A percentile compares a stretch with the other conserved stretches of the same genome.
phyloP scores from a whole-genome alignment of 495 filamentous ascomycete genomes.

The Talaromyces stipitatus region DNA sequence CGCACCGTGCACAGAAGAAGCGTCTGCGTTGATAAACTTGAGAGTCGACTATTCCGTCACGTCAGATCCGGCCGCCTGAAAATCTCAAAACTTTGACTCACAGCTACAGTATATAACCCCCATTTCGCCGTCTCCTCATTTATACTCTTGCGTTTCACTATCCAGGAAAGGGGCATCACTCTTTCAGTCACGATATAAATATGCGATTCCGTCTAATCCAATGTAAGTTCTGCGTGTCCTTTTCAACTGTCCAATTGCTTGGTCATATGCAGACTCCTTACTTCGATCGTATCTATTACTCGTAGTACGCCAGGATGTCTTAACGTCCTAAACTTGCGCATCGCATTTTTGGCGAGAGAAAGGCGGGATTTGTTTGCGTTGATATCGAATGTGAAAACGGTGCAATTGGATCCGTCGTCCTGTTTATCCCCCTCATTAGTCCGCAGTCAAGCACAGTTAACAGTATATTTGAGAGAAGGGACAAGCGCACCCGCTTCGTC shows the following conservation, averaged over 20 bases:
- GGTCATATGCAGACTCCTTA: slow-evolving; percentile 23
- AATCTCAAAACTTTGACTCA: slow-evolving; percentile 28
- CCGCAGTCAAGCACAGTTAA: slow-evolving; percentile 2
- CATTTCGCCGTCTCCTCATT: slow-evolving; percentile 90
- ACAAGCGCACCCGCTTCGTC: slow-evolving; percentile 64
- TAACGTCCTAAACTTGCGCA: slow-evolving; percentile 84
- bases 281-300: slow-evolving; percentile 90
- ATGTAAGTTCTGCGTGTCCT: slow-evolving; percentile 6
- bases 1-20: slow-evolving; percentile 80
- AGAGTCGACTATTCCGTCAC: slow-evolving; percentile 61
- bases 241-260: background rate
- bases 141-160: slow-evolving; percentile 73
- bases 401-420: slow-evolving; percentile 91
- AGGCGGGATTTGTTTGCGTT: slow-evolving; percentile 67
- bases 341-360: slow-evolving; percentile 83
- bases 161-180: slow-evolving; percentile 75
- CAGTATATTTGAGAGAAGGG: background rate
- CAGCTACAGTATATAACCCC: slow-evolving; percentile 81
- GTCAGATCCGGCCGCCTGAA: background rate
- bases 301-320: slow-evolving; percentile 91
- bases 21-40: slow-evolving; percentile 94
- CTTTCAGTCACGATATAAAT: slow-evolving; percentile 95
- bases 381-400: slow-evolving; percentile 93
- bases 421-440: slow-evolving; percentile 20
- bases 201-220: slow-evolving; percentile 70